Evolutionary conservation across 495 filamentous ascomycete genomes (phyloP), one percentile per base, ranked within the genome.

Genomic region (Trichocladium antarcticum): DNA sequence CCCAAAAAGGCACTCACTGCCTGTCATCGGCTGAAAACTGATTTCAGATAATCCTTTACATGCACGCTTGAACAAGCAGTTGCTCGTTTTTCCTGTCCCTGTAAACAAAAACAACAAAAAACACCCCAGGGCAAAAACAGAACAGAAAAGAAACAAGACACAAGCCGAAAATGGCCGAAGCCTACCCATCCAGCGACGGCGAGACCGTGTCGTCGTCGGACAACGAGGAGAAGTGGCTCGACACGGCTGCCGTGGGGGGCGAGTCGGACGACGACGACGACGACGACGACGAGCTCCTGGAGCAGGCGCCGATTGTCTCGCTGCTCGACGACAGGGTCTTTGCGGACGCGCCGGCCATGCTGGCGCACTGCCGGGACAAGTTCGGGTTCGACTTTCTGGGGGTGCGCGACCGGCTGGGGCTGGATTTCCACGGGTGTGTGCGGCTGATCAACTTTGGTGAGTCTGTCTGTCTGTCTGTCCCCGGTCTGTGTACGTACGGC

Each of bases 401-500:
- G 39, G 69, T 83, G 12, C 73, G 77, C 43, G 82, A 80, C 55
- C 65, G 74, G 16, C 64, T 93, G 44, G 74, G 67, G 29, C 69
- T 95, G 38, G 88, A 95, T 52, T 94, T 95, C 58, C 77, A 92
- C 50, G 84, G 75, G 7, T 82, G 73, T 42, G 80, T 95, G 50
- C 93, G 87, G 64, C 68, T 95, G 11, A 79, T 95, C 56, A 97
- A 95, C 63, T 92, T 83, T 52, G 76, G 71, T 74, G 45, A 48
- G 69, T 63, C 20, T n/a, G 1, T 22, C 14, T 42, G 5, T 41
- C n/a, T 41, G 6, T 27, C 14, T 27, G 5, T 40, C 20, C 12
- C 20, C 21, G 14, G 10, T 15, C 5, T n/a, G n/a, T n/a, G n/a
- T n/a, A n/a, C n/a, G n/a, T n/a, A n/a, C n/a, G n/a, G n/a, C n/a